phyloP scores from a whole-genome alignment of 2,329 filamentous ascomycete genomes.

The Cadophora malorum region DNA sequence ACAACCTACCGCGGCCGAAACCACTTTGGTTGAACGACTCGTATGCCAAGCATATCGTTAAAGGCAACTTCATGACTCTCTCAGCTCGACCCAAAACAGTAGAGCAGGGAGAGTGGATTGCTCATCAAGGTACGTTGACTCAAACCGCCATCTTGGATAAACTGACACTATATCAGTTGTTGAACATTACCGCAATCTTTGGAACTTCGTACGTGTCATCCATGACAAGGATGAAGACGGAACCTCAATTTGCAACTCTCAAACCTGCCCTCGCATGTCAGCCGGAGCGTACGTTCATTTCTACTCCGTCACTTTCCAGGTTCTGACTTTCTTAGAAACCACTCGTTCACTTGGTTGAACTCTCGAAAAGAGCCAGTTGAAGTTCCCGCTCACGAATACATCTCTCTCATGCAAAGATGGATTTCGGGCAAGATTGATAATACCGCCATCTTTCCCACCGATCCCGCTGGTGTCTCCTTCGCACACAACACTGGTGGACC shows the following conservation, averaged over 20 bases:
- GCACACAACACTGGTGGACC: conserved; percentile 67
- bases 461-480: conserved; percentile 73
- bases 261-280: conserved; percentile 89
- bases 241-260: conserved; percentile 80
- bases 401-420: conserved; percentile 96
- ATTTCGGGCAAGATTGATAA: conserved; percentile 96
- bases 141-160: conserved; percentile 25
- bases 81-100: conserved; percentile 93
- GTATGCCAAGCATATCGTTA: conserved; percentile 87
- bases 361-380: conserved; percentile 86
- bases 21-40: conserved; percentile 78
- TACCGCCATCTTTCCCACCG: conserved; percentile 86
- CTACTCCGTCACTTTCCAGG: not conserved
- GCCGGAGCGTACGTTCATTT: conserved; percentile 78
- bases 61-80: conserved; percentile 96
- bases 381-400: conserved; percentile 91
- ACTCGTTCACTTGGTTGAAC: conserved; percentile 97
- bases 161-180: conserved; percentile 65
- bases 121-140: conserved; percentile 78
- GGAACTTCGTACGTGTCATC: conserved; percentile 87
- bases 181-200: conserved; percentile 88
- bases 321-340: conserved; percentile 62
- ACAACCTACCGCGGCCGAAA: conserved; percentile 69
- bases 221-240: conserved; percentile 85
- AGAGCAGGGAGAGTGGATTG: conserved; percentile 93